These are phyloP conservation scores for Ceratonia siliqua DNA, from an alignment of 306 rosid genomes.

Conservation along the genomic window DNA sequence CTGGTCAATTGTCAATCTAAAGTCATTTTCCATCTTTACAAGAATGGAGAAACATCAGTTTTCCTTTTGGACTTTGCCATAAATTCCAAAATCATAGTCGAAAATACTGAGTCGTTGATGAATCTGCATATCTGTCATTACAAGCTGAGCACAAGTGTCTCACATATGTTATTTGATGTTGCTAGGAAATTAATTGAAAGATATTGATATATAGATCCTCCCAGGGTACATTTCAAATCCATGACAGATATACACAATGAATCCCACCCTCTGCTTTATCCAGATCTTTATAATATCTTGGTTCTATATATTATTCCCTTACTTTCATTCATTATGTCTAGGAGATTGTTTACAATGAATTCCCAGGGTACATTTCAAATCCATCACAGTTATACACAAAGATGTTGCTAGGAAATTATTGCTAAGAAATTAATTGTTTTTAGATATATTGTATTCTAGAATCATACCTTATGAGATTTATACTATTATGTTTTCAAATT, in stretches of 20 bases:
- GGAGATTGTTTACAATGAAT: too few relatives aligned
- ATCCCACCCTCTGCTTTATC: neutral
- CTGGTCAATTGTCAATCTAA: constrained; percentile 22
- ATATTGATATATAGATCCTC: constrained; percentile 7
- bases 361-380: too few relatives aligned
- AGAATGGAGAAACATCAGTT: neutral
- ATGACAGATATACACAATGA: neutral
- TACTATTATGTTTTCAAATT: too few relatives aligned
- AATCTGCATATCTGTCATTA: neutral
- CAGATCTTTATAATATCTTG: neutral
- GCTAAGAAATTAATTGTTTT: too few relatives aligned
- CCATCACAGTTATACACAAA: too few relatives aligned
- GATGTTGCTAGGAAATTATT: too few relatives aligned
- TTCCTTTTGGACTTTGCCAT: neutral
- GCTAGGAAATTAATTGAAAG: constrained; percentile 18
- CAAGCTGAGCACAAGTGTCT: constrained; percentile 37
- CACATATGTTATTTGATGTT: neutral
- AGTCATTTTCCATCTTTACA: constrained; percentile 20
- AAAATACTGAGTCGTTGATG: too few relatives aligned
- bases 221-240: constrained; percentile 2
- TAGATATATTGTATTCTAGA: too few relatives aligned
- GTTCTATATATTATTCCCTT: too few relatives aligned
- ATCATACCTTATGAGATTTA: too few relatives aligned
- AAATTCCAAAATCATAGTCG: neutral
- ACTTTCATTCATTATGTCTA: too few relatives aligned